Conservation (phyloP, 2,329 filamentous ascomycete species). For the Teratosphaeria destructans region DNA sequence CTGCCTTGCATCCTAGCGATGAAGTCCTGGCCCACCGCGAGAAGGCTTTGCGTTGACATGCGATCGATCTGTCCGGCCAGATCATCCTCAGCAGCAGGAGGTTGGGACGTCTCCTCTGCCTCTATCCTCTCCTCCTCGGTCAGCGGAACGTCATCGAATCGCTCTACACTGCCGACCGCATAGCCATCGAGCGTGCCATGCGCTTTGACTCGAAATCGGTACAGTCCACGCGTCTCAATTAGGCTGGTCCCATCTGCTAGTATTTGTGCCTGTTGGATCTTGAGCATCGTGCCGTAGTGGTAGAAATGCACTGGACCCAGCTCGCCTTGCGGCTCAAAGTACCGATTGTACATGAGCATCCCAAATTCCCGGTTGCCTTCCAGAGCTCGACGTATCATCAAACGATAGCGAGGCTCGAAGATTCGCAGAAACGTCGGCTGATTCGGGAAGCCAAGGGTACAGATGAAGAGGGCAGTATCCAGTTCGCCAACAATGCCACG, state of each 20-base stretch:
- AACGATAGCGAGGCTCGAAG: slow-evolving; percentile 82
- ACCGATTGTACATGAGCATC: slow-evolving; percentile 64
- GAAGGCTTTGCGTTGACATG: slow-evolving; percentile 61
- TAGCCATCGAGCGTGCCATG: slow-evolving; percentile 66
- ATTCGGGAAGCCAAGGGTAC: slow-evolving; percentile 67
- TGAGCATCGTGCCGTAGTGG: slow-evolving; percentile 67
- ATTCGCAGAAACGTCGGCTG: slow-evolving; percentile 82
- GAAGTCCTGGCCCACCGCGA: slow-evolving; percentile 56
- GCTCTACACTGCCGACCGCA: slow-evolving; percentile 61
- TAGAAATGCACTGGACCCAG: slow-evolving; percentile 50
- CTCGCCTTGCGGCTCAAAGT: slow-evolving; percentile 42
- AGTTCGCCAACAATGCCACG: slow-evolving; percentile 45
- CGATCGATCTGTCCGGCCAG: slow-evolving; percentile 34
- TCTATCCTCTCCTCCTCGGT: slow-evolving; percentile 72
- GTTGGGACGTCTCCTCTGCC: slow-evolving; percentile 49
- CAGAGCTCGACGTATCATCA: slow-evolving; percentile 76
- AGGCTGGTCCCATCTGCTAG: slow-evolving; percentile 73
- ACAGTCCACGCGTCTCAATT: slow-evolving; percentile 65
- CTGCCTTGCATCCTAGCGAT: slow-evolving; percentile 57
- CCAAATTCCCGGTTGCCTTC: slow-evolving; percentile 69
- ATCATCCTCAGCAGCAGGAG: slow-evolving; percentile 17
- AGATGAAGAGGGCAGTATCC: slow-evolving; percentile 66
- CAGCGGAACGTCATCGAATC: slow-evolving; percentile 70
- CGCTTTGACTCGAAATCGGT: slow-evolving; percentile 61
- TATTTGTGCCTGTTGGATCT: slow-evolving; percentile 62